Evolutionary conservation across 2,329 filamentous ascomycete species (phyloP), one percentile per base, ranked within the genome.

Genomic region (Colletotrichum orbiculare): DNA sequence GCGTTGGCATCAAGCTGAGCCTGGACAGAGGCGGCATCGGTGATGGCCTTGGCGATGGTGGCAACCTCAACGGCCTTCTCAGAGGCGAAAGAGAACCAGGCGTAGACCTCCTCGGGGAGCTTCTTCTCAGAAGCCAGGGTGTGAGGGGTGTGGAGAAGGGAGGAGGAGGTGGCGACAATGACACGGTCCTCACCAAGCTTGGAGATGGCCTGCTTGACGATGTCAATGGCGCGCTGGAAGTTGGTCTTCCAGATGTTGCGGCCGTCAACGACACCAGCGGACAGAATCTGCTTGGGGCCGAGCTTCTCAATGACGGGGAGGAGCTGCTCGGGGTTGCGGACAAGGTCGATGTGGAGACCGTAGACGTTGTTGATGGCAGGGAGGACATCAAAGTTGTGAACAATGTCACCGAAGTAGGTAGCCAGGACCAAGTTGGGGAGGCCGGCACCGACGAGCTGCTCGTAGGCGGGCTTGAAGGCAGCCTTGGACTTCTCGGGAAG

Each of bases 201-300:
- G 86, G 97, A 93, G 75, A 98, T 85, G 70, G 95, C 96, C 66
- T 88, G 85, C 89, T 98, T 93, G 68, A 96, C 91, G 70, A 85
- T 88, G 86, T 96, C 94, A 71, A 99, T 96, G 76, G 96, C 94
- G 75, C 89, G 89, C 89, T 97, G 92, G 85, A 97, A 91, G 90
- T 98, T 97, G 83, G 94, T 97, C 92, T 99, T 99, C 96, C 96
- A 99, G 87, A 99, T 98, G 89, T 99, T 99, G 76, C 96, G 94
- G 75, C 96, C 96, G 75, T 99, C 94, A 72, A 99, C 96, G 73
- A 99, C 92, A 93, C 96, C 96, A 70, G 90, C 91, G 71, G 96
- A 99, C 71, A 99, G 90, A 73, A 94, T 82, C 78, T 97, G 96
- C 80, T 94, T 93, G 78, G 93, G 82, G 79, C 93, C 94, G 70